Evolutionary conservation across 768 basidiomycete species (phyloP), one percentile per base, ranked within the genome.

Genomic region (Pseudohyphozyma bogoriensis): DNA sequence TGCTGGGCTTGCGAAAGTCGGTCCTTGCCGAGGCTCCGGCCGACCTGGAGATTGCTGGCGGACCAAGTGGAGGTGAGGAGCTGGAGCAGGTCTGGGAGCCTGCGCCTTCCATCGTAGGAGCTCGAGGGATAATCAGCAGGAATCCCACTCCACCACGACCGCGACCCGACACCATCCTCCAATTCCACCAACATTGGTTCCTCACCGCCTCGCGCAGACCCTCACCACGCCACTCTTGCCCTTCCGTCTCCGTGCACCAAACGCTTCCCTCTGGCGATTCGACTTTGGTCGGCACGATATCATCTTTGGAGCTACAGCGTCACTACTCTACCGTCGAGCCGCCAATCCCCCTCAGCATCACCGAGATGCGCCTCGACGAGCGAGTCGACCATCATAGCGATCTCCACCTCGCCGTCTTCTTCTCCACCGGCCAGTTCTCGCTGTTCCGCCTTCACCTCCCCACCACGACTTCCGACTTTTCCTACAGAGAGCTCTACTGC

Each of bases 391-490:
- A 4, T 11, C 4, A 13, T 15, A 3, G 3, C 22, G 9, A 0
- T 4, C 31, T 53, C 37, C 53, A 36, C 18, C 16, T 59, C 36
- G 53, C 58, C 44, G 36, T 59, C 24, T 62, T 59, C 39, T 65
- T 53, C 55, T 59, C 60, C 32, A 66, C 59, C 5, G 56, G 67
- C 18, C 60, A 65, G 22, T 64, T 62, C 56, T 22, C 67, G 24
- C 51, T 65, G 54, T 65, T 68, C 55, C 45, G 51, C 46, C 44
- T 68, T 29, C 13, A 29, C 45, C 50, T 51, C 50, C 50, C 50
- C 20, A 36, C 50, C 22, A 20, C 50, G 12, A 13, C 50, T 12
- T 22, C 50, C 40, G 37, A 56, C 32, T 46, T 62, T 51, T 16
- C n/a, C 8, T 54, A 32, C n/a, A 16, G 1, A 4, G 60, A 56